Evolutionary conservation across 352 stramenopile genomes (phyloP).

Genomic region (Hyaloperonospora brassicae): DNA sequence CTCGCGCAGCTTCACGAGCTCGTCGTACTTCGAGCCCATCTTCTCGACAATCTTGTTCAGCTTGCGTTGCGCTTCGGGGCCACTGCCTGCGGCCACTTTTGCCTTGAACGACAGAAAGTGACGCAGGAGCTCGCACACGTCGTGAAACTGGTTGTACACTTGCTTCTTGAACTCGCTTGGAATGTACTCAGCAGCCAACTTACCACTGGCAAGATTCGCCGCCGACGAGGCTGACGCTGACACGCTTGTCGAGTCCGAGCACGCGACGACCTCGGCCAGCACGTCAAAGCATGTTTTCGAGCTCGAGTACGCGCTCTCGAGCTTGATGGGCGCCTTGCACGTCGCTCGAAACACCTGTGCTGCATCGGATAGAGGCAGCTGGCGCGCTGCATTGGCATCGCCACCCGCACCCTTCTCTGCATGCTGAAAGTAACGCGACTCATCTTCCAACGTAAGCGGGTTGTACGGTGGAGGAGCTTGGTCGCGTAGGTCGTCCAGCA

Average conservation of each 20-base stretch:
- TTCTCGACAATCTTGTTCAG: constrained; percentile 82
- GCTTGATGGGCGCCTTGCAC: constrained; percentile 32
- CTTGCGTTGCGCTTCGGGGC: constrained; percentile 55
- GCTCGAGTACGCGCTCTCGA: constrained; percentile 52
- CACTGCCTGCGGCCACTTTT: constrained; percentile 45
- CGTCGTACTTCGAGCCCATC: constrained; percentile 84
- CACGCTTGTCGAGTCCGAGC: constrained; percentile 49
- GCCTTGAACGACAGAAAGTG: constrained; percentile 82
- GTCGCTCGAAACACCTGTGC: constrained; percentile 37
- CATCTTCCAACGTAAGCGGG: constrained; percentile 71
- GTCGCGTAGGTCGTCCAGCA: constrained; percentile 60
- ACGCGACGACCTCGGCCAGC: constrained; percentile 54
- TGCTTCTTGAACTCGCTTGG: constrained; percentile 84
- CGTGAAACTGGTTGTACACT: constrained; percentile 81
- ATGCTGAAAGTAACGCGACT: constrained; percentile 77
- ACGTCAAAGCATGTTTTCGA: constrained; percentile 47
- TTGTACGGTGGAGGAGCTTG: constrained; percentile 55
- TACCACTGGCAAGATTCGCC: constrained; percentile 40
- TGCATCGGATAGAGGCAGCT: constrained; percentile 28
- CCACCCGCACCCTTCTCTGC: constrained; percentile 19
- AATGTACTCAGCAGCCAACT: constrained; percentile 63
- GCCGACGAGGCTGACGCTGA: constrained; percentile 45
- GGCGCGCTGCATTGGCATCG: constrained; percentile 16
- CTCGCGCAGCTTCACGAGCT: constrained; percentile 75
- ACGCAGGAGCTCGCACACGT: constrained; percentile 73